phyloP scores from a whole-genome alignment of 345 rosid genomes.

The Bretschneidera sinensis region DNA sequence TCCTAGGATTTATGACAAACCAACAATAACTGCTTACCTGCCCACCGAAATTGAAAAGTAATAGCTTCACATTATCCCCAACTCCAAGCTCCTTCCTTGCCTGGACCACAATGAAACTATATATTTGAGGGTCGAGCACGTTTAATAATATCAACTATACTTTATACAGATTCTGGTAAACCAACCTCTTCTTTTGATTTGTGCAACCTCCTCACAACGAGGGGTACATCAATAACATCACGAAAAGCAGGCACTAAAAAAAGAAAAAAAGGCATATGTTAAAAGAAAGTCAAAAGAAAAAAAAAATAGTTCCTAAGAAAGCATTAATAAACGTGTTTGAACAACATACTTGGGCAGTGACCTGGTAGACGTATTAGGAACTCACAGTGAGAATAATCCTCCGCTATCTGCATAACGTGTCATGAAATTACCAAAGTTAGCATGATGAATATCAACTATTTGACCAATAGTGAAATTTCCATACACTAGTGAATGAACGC shows the following conservation, averaged over 20 bases:
- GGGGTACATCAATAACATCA: conserved; percentile 84
- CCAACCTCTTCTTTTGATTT: conserved; percentile 74
- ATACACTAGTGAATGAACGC: too few relatives aligned
- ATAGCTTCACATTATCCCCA: conserved; percentile 68
- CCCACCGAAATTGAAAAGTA: conserved; percentile 89
- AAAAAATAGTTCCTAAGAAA: conserved; percentile 4
- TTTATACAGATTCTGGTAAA: not conserved
- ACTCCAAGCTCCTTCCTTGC: conserved; percentile 77
- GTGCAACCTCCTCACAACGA: conserved; percentile 84
- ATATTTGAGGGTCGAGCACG: not conserved
- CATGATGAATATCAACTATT: not conserved
- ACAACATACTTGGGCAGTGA: conserved; percentile 82
- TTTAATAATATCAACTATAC: too few relatives aligned
- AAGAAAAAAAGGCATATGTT: not conserved
- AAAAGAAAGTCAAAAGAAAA: conserved; percentile 1
- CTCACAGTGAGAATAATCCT: conserved; percentile 88
- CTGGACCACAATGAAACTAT: conserved; percentile 20
- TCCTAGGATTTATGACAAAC: not conserved
- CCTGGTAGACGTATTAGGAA: conserved; percentile 90
- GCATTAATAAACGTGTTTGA: not conserved
- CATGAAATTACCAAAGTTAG: not conserved
- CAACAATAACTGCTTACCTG: conserved; percentile 42
- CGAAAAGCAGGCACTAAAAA: conserved; percentile 90
- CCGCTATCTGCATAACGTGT: conserved; percentile 62
- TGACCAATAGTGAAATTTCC: too few relatives aligned